These are phyloP conservation scores for Leccinum subrobustum DNA, from an alignment of 1,284 basidiomycete genomes.

Conservation along the genomic window DNA sequence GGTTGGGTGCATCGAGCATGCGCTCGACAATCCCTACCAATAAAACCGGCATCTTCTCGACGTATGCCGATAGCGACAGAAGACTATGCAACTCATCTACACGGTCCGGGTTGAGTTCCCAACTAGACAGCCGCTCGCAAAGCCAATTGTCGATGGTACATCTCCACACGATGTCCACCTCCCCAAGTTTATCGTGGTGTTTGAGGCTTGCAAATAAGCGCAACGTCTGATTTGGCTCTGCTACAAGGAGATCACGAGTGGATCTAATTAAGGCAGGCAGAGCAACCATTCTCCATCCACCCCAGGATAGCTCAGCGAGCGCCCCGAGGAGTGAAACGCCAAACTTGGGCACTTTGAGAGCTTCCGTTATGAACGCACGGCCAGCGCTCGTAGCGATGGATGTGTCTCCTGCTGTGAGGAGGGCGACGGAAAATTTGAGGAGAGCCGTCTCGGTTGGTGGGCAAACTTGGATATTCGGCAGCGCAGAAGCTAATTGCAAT, in stretches of 20 bases:
- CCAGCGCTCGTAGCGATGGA: slow-evolving; percentile 61
- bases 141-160: slow-evolving; percentile 50
- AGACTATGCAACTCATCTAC: slow-evolving; percentile 48
- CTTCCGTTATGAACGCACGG: slow-evolving; percentile 54
- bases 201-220: slow-evolving; percentile 52
- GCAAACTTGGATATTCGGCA: slow-evolving; percentile 40
- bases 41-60: slow-evolving; percentile 43
- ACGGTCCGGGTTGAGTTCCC: slow-evolving; percentile 33
- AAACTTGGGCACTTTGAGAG: slow-evolving; percentile 40
- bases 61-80: slow-evolving; percentile 49
- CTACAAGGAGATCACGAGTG: slow-evolving; percentile 45
- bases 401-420: slow-evolving; percentile 62
- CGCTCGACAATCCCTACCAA: slow-evolving; percentile 37
- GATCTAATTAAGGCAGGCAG: slow-evolving; percentile 54
- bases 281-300: slow-evolving; percentile 69
- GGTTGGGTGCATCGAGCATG: slow-evolving; percentile 35
- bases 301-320: slow-evolving; percentile 65
- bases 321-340: slow-evolving; percentile 55
- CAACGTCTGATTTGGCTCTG: slow-evolving; percentile 41
- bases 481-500: slow-evolving; percentile 43
- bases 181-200: slow-evolving; percentile 46
- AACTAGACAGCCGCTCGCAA: slow-evolving; percentile 25
- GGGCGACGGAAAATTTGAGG: slow-evolving; percentile 1
- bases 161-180: slow-evolving; percentile 59
- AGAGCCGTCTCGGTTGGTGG: slow-evolving; percentile 41